Base-by-base conservation (phyloP, 2,329 filamentous ascomycete genomes). In the Aspergillus latus region DNA sequence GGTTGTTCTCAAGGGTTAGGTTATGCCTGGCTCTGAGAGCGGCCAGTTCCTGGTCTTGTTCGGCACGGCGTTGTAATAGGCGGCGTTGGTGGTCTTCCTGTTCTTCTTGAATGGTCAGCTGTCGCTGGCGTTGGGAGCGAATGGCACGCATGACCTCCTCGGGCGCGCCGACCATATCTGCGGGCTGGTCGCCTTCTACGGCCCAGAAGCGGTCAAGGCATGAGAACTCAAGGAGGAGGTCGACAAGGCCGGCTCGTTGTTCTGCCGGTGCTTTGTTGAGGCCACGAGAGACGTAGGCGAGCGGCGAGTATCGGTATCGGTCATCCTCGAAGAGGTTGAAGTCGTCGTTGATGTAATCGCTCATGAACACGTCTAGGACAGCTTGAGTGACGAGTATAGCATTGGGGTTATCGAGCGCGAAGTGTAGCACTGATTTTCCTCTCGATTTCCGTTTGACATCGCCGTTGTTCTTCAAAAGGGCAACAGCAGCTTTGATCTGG, bases 321-420 rank as follows among this genome's bases (percentile, higher is more conserved):
- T 49, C 54, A 9, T 56, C 49, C 21, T 56, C 54, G 21, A 43
- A 56, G 1, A 56, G 29, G 21, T 56, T 56, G 37, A 56, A 56
- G 5, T 52, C 36, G n/a, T 40, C 49, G n/a, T 56, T 56, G 5
- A 56, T 30, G 37, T 52, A 51, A n/a, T 48, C 54, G 13, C 43
- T 39, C 49, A 52, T 56, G 5, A 56, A 56, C 4, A 51, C 49
- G 26, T 56, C 54, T 0, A 56, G 34, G 2, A 56, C 15, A 4
- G 54, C 54, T 29, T 56, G 54, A 1, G 54, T 42, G 16, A 52
- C 21, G 9, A 49, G 15, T 6, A 56, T 44, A 2, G 54, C 54
- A 13, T 56, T 52, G 8, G 49, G 43, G 36, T 52, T 52, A 16
- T 56, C 54, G 0, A 56, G 49, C 10, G 54, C 49, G 32, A 48